Evolutionary conservation across 176 grass and related monocot genomes (phyloP).

Genomic region (Eleusine indica): DNA sequence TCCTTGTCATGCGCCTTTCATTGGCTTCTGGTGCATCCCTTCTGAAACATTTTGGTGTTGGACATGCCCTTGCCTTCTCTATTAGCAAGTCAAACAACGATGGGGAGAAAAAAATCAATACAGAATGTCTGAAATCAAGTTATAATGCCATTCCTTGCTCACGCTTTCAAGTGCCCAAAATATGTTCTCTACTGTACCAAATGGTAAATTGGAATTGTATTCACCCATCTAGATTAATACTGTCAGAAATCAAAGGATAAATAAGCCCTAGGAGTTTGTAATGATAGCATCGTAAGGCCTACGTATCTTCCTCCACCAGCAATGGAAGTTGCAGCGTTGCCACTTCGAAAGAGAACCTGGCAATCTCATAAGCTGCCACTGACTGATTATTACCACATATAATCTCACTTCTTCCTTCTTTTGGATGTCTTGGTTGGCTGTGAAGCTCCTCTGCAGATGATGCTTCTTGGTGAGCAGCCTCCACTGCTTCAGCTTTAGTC

Average conservation of each 20-base stretch:
- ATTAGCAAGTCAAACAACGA: not conserved
- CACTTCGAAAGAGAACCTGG: not conserved
- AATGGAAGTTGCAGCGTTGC: not conserved
- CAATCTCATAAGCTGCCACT: not conserved
- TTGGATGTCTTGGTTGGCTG: constrained; percentile 25
- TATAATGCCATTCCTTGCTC: not conserved
- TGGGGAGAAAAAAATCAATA: not conserved
- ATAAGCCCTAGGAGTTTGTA: not conserved
- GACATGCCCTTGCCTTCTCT: too few relatives aligned
- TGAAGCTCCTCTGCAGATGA: constrained; percentile 25
- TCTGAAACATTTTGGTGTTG: too few relatives aligned
- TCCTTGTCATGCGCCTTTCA: too few relatives aligned
- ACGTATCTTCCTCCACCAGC: not conserved
- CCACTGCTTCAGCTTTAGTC: constrained; percentile 39
- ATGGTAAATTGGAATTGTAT: not conserved
- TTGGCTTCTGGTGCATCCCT: too few relatives aligned
- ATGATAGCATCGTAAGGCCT: not conserved
- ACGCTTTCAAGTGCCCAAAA: not conserved
- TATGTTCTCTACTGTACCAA: not conserved
- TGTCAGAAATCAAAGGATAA: not conserved
- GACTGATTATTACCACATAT: not conserved
- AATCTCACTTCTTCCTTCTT: constrained; percentile 37
- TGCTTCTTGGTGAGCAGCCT: not conserved
- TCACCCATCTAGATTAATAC: not conserved
- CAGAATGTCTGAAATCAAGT: not conserved